Percentiles rank a stretch among this genome's conserved stretches.
Conservation (phyloP, 306 rosid species). For the Lablab purpureus region DNA sequence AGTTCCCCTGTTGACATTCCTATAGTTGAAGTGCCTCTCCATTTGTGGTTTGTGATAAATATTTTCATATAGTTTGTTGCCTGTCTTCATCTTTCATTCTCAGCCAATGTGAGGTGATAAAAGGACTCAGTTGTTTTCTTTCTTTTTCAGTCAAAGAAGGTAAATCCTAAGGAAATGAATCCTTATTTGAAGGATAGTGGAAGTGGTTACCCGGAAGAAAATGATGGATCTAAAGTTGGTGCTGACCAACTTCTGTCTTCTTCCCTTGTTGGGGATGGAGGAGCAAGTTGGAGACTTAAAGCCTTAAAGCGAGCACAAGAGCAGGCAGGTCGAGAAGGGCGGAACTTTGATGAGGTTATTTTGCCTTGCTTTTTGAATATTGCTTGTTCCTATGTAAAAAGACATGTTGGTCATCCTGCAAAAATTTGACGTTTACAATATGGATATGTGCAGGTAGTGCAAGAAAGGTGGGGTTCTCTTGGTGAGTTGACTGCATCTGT, state of each 20-base stretch:
- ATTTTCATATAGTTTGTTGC: neutral
- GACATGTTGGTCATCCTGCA: neutral
- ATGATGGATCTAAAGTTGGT: conserved; percentile 53
- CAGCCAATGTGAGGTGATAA: conserved; percentile 27
- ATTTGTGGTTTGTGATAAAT: conserved; percentile 26
- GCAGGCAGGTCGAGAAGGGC: conserved; percentile 89
- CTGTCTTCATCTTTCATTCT: conserved; percentile 23
- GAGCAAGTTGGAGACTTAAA: conserved; percentile 97
- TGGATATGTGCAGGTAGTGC: conserved; percentile 69
- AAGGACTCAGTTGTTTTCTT: neutral
- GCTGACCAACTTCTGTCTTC: conserved; percentile 62
- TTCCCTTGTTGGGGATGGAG: conserved; percentile 93
- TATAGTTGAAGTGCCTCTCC: neutral
- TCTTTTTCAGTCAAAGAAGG: conserved; percentile 52
- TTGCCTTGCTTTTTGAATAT: conserved; percentile 41
- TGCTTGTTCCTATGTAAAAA: neutral
- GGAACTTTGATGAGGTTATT: conserved; percentile 65
- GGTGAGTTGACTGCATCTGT: conserved; percentile 79
- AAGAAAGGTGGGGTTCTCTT: conserved; percentile 90
- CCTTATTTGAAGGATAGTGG: conserved; percentile 84
- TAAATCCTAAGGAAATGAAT: conserved; percentile 84
- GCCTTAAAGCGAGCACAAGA: conserved; percentile 95
- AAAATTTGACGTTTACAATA: neutral
- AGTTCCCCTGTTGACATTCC: conserved; percentile 21
- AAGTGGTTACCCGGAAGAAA: conserved; percentile 85